Evolutionary conservation across 768 basidiomycete genomes (phyloP), one percentile per base, ranked within the genome.

Genomic region (Mycena galopus): DNA sequence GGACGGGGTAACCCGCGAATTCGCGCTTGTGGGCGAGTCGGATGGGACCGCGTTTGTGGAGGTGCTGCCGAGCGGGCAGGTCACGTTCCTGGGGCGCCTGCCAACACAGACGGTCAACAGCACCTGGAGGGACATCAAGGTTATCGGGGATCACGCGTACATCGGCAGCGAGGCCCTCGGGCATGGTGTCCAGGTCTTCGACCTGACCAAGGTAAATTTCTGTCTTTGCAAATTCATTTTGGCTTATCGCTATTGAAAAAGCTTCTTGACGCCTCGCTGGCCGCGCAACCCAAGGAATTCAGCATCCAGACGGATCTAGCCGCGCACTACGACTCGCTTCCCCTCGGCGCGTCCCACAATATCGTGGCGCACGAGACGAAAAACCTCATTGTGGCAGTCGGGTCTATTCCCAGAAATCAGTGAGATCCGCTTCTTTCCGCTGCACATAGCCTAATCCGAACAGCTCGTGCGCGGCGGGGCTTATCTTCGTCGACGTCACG

Each of bases 151-250:
- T 61, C 67, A 71, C 47, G 76, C 75, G 19, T 73, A 78, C 67
- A 78, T 80, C 35, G 79, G 79, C 25, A 77, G 77, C 59, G 79
- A 80, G 64, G 79, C 79, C 1, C 65, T 69, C 0, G 76, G 76
- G 29, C 79, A 80, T 51, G 75, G 77, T 39, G 73, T 81, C 47
- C 80, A 81, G 59, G 76, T 80, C 58, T 81, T 81, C 67, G 79
- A 81, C 47, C 72, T 81, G 11, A 75, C 71, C 42, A 80, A 80
- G 72, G 72, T 60, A 14, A n/a, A n/a, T 16, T 47, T 10, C 6
- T 42, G 39, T 23, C 57, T 44, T 10, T 42, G 3, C 27, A 14
- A 19, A 4, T 1, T n/a, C 32, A 7, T 33, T 32, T n/a, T 29
- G 4, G 21, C 37, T 58, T 47, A 67, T 62, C 39, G 59, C 11